phyloP scores from a whole-genome alignment of 169 alveolate species.

The Cryptosporidium xiaoi region DNA sequence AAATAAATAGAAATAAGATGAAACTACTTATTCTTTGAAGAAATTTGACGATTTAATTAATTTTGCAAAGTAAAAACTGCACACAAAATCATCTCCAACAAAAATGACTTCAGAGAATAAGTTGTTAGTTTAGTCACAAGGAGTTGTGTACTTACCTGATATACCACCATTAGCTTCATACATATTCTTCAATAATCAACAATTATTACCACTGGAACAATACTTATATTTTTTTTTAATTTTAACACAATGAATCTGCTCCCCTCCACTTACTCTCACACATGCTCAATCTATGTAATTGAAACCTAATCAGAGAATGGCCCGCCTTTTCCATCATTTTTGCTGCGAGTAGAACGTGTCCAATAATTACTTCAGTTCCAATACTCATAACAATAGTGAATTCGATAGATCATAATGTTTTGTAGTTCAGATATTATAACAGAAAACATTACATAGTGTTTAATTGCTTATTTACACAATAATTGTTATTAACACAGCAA shows the following conservation, averaged over 20 bases:
- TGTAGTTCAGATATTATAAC: neutral
- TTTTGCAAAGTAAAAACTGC: neutral
- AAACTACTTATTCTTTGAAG: neutral
- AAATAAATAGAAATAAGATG: neutral
- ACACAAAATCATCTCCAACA: neutral
- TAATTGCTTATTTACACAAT: neutral
- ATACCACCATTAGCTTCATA: conserved; percentile 43
- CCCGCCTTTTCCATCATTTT: too few relatives aligned
- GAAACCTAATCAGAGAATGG: too few relatives aligned
- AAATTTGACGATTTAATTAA: neutral
- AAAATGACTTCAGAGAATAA: conserved; percentile 2
- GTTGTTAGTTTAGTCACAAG: neutral
- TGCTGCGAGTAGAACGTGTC: too few relatives aligned
- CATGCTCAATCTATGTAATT: too few relatives aligned
- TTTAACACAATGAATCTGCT: too few relatives aligned
- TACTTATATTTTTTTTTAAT: too few relatives aligned
- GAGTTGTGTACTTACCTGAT: conserved; percentile 1
- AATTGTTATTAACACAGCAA: neutral
- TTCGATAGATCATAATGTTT: too few relatives aligned
- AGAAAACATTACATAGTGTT: neutral
- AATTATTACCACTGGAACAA: too few relatives aligned
- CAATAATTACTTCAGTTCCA: too few relatives aligned
- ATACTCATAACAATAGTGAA: too few relatives aligned
- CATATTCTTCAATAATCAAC: neutral
- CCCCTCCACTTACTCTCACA: too few relatives aligned